Evolutionary conservation across 176 grass and related monocot genomes (phyloP).

Genomic region (Aegilops longissima): DNA sequence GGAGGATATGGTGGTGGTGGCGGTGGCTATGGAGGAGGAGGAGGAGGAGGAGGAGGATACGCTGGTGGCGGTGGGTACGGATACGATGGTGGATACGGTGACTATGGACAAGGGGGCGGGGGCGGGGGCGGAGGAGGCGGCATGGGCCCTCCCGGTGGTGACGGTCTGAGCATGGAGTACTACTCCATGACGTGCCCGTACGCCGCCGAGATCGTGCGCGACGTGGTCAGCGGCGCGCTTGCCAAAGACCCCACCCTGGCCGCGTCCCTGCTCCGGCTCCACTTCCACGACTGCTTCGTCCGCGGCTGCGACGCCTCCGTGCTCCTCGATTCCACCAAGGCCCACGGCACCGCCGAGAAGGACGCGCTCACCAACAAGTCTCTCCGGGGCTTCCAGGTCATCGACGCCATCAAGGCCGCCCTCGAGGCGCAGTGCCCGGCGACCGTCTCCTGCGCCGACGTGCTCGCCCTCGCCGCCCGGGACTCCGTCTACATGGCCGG

Average conservation of each 20-base stretch:
- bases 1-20: background rate
- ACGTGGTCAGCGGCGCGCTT: background rate
- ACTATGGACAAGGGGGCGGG: background rate
- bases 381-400: background rate
- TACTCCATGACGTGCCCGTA: background rate
- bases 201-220: background rate
- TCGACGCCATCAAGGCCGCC: slow-evolving; percentile 11
- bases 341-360: background rate
- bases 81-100: background rate
- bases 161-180: background rate
- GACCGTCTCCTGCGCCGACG: slow-evolving; percentile 69
- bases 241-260: slow-evolving; percentile 6
- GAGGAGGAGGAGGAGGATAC: background rate
- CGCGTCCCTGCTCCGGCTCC: slow-evolving; percentile 63
- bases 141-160: too few relatives aligned
- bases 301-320: background rate
- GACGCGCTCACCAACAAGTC: background rate
- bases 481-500: slow-evolving; percentile 48
- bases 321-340: background rate
- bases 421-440: slow-evolving; percentile 11
- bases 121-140: too few relatives aligned
- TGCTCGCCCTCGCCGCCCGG: slow-evolving; percentile 47
- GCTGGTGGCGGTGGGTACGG: background rate
- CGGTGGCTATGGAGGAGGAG: background rate
- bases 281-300: slow-evolving; percentile 96